phyloP scores from a whole-genome alignment of 1,284 basidiomycete genomes.

The Cronartium quercuum region DNA sequence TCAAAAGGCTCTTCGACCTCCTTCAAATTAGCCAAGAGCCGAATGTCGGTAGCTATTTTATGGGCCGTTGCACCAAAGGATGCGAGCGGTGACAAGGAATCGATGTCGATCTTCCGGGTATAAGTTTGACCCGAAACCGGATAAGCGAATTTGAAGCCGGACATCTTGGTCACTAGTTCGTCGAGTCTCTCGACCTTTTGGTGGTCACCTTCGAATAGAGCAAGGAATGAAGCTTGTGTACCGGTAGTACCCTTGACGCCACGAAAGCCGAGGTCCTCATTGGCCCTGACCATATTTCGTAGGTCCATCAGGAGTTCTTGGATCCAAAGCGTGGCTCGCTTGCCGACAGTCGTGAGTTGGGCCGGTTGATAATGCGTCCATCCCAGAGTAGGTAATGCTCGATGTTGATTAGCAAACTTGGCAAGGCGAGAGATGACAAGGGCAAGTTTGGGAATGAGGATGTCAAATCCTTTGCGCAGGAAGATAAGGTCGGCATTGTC shows the following conservation, averaged over 20 bases:
- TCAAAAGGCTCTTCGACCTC: conserved; percentile 99
- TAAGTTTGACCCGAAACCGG: conserved; percentile 98
- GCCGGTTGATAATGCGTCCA: conserved; percentile 99
- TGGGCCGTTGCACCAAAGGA: conserved; percentile 91
- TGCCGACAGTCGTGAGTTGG: conserved; percentile 97
- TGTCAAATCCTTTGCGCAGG: conserved; percentile 47
- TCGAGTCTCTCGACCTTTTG: conserved; percentile 90
- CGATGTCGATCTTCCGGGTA: conserved; percentile 93
- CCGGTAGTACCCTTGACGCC: conserved; percentile 99
- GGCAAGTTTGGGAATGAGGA: conserved; percentile 49
- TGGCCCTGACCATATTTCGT: conserved; percentile 80
- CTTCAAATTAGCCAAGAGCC: conserved; percentile 86
- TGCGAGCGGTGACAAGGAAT: conserved; percentile 81
- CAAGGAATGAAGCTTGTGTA: conserved; percentile 91
- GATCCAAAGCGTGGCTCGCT: conserved; percentile 95
- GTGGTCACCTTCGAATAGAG: conserved; percentile 91
- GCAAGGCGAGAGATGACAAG: conserved; percentile 47
- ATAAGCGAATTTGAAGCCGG: conserved; percentile 87
- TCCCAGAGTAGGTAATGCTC: conserved; percentile 56
- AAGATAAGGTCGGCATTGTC: conserved; percentile 51
- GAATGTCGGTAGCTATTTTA: conserved; percentile 89
- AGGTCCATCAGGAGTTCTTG: conserved; percentile 92
- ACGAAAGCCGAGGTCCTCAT: conserved; percentile 91
- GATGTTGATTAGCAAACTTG: conserved; percentile 48
- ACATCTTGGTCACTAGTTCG: conserved; percentile 77